phyloP scores from a whole-genome alignment of 1,139 yeast species.

The Debaryomyces coudertii region DNA sequence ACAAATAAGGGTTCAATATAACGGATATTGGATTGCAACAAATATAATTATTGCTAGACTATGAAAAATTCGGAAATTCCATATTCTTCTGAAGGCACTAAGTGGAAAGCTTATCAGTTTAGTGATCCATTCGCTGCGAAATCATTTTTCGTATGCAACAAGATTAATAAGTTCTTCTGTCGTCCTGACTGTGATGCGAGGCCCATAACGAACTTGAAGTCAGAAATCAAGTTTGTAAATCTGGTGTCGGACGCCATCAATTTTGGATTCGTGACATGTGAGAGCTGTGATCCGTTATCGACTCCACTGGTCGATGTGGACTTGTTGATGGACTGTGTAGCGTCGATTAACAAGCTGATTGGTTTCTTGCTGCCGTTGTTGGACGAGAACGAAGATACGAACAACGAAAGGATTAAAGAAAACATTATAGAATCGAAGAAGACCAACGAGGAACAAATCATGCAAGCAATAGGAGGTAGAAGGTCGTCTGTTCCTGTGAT shows the following conservation, averaged over 20 bases:
- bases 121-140: conserved; percentile 69
- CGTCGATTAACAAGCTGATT: conserved; percentile 55
- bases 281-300: conserved; percentile 50
- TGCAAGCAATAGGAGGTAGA: conserved; percentile 26
- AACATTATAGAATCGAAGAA: conserved; percentile 39
- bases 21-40: background rate
- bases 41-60: background rate
- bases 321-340: conserved; percentile 61
- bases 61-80: conserved; percentile 28
- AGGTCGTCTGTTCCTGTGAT: conserved; percentile 35
- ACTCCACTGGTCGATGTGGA: conserved; percentile 51
- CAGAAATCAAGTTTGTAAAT: conserved; percentile 49
- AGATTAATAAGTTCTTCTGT: conserved; percentile 47
- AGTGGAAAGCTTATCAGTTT: conserved; percentile 69
- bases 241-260: conserved; percentile 45
- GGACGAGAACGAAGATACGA: conserved; percentile 50
- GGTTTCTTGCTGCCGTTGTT: conserved; percentile 58
- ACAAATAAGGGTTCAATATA: background rate
- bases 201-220: conserved; percentile 45
- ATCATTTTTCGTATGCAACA: conserved; percentile 55
- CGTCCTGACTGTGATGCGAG: conserved; percentile 70
- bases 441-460: conserved; percentile 30
- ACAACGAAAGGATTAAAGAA: conserved; percentile 42
- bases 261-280: conserved; percentile 55
- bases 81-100: conserved; percentile 50